These are phyloP conservation scores for Chalaropsis thielavioides DNA, from an alignment of 2,329 filamentous ascomycete genomes.

Conservation along the genomic window DNA sequence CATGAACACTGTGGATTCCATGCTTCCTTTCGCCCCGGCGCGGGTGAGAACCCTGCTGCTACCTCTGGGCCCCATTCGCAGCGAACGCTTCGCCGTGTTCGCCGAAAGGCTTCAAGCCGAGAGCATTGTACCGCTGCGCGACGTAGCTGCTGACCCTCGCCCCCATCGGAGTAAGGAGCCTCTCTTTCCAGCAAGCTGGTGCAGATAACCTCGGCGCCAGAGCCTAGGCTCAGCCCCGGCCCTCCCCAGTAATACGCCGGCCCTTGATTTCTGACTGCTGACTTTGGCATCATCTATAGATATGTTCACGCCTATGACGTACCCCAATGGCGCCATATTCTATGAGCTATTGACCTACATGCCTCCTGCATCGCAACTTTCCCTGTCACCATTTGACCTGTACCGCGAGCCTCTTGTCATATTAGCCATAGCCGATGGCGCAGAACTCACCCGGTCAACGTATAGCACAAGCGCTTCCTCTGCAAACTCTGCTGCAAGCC, in stretches of 20 bases:
- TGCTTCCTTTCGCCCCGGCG: constrained; percentile 82
- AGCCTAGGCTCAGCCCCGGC: not conserved
- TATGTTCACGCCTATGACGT: constrained; percentile 85
- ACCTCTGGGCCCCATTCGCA: constrained; percentile 73
- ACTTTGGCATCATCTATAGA: constrained; percentile 36
- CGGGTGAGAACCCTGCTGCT: constrained; percentile 77
- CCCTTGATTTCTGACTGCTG: not conserved
- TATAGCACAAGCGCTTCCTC: constrained; percentile 33
- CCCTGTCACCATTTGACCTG: constrained; percentile 76
- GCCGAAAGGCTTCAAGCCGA: constrained; percentile 63
- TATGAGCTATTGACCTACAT: constrained; percentile 75
- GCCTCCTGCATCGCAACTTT: constrained; percentile 63
- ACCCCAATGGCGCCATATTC: constrained; percentile 70
- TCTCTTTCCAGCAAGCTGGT: not conserved
- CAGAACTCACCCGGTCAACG: constrained; percentile 44
- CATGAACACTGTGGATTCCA: constrained; percentile 69
- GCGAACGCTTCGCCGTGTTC: constrained; percentile 65
- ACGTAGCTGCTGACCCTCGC: constrained; percentile 71
- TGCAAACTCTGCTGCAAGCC: constrained; percentile 7
- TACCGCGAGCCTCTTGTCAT: constrained; percentile 74
- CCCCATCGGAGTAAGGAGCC: constrained; percentile 63
- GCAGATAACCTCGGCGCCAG: not conserved
- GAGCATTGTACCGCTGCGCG: constrained; percentile 68
- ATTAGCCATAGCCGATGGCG: constrained; percentile 71
- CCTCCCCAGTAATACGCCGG: not conserved